Base-by-base conservation (phyloP, 179 eudicot species). In the Patellifolia procumbens region DNA sequence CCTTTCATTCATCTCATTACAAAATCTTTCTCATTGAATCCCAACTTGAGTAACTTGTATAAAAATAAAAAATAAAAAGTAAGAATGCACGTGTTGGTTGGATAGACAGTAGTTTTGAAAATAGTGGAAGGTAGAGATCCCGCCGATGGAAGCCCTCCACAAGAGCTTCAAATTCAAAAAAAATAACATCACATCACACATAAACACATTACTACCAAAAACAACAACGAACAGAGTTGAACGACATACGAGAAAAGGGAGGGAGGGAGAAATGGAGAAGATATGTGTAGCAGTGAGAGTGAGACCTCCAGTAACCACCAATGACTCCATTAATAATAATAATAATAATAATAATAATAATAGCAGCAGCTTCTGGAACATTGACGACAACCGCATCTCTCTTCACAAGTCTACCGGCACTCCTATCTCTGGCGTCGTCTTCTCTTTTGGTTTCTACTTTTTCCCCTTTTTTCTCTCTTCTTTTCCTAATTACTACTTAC, bases 261-360 rank as follows among this genome's bases (percentile, higher is more conserved):
- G 34, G 48, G 67, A 64, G 11, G 29, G 48, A 42, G 45, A n/a
- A 59, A 82, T 94, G 98, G 98, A 94, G 93, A 94, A 92, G 87
- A 91, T 94, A 35, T 91, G 97, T 63, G 98, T 94, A 35, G 98
- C 98, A 52, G 97, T 94, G 58, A 83, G 98, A 76, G 86, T 94
- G 61, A 83, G 98, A 69, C 97, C 97, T 31, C 83, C 92, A 34
- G 79, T 70, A 3, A 39, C 8, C 43, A 42, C 56, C 31, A 32
- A 81, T 28, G 90, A 79, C 6, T 55, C 67, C n/a, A n/a, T n/a
- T n/a, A n/a, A n/a, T n/a, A n/a, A n/a, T n/a, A n/a, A n/a, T n/a
- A n/a, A n/a, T n/a, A n/a, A n/a, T n/a, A n/a, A n/a, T n/a, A n/a
- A n/a, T n/a, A n/a, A n/a, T n/a, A n/a, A n/a, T 45, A 34, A 59